Percentiles rank a stretch among this genome's conserved stretches.
Evolutionary conservation across 2,329 filamentous ascomycete species (phyloP).

Genomic region (Clarireedia monteithiana): DNA sequence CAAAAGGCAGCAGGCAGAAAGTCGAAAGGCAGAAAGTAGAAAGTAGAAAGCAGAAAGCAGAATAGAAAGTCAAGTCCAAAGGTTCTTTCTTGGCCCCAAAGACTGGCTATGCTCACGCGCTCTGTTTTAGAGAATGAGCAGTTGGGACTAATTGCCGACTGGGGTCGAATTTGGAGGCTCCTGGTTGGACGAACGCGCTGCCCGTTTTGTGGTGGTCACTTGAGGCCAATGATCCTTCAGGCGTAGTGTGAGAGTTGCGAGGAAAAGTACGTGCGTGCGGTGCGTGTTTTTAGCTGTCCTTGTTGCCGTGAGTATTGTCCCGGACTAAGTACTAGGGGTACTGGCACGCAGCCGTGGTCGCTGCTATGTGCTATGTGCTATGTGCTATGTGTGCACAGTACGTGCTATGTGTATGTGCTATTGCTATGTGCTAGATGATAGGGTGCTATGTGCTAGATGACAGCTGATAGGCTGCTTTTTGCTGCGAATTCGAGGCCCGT

Average conservation of each 20-base stretch:
- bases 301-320: no score
- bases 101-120: slow-evolving; percentile 30
- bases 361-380: no score
- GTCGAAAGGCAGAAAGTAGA: no score
- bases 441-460: no score
- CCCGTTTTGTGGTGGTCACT: background rate
- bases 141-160: background rate
- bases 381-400: no score
- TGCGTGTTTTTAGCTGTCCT: background rate
- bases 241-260: background rate
- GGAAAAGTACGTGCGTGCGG: background rate
- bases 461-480: no score
- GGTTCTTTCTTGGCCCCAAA: slow-evolving; percentile 25
- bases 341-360: no score
- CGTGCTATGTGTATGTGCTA: no score
- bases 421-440: no score
- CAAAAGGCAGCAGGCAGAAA: no score
- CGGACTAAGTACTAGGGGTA: no score
- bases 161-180: background rate
- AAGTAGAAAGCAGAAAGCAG: background rate
- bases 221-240: background rate
- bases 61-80: background rate
- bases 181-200: background rate
- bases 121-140: background rate
- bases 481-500: no score